Base-by-base conservation (phyloP, 2,329 filamentous ascomycete genomes). In the Fusarium concolor region DNA sequence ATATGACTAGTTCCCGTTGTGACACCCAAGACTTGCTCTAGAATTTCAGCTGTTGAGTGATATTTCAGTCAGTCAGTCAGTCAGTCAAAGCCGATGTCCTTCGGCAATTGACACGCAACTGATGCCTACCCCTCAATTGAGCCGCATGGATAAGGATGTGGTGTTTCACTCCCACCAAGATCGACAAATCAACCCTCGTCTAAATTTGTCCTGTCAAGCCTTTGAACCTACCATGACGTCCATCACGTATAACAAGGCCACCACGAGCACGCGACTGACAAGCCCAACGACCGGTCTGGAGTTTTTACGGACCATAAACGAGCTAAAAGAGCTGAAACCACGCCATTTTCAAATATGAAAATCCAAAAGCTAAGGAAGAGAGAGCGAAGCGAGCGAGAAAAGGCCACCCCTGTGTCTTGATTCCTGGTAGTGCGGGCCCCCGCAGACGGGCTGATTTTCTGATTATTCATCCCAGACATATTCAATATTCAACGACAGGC, bases 401-500 rank as follows among this genome's bases (percentile, higher is more conserved):
- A 3, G 6, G 17, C 11, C 6, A 28, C 29, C 42, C 43, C 20
- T 52, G 24, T 35, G 49, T 29, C 15, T 53, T 53, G 53, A 64
- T 65, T 52, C 60, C 61, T 52, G 24, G 61, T 52, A 42, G 22
- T 45, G 35, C 33, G 38, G 18, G 24, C 51, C 59, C 59, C 61
- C 58, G 58, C 59, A 58, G 28, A 35, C 20, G 24, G 37, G 15
- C 17, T 24, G 61, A 72, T 72, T 74, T 74, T 70, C 54, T 75
- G 72, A 74, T 74, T 72, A 70, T 68, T 75, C 71, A 74, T 74
- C 72, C 57, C 62, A 66, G 72, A 74, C 71, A 74, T 73, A 74
- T 73, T 71, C 71, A 71, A 70, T 62, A 74, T 65, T 70, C 55
- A 53, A 57, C 43, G 43, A 41, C 53, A 59, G 47, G 51, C 59